These are phyloP conservation scores for Suhomyces atakaporum DNA, from an alignment of 1,139 yeast genomes.

Conservation along the genomic window DNA sequence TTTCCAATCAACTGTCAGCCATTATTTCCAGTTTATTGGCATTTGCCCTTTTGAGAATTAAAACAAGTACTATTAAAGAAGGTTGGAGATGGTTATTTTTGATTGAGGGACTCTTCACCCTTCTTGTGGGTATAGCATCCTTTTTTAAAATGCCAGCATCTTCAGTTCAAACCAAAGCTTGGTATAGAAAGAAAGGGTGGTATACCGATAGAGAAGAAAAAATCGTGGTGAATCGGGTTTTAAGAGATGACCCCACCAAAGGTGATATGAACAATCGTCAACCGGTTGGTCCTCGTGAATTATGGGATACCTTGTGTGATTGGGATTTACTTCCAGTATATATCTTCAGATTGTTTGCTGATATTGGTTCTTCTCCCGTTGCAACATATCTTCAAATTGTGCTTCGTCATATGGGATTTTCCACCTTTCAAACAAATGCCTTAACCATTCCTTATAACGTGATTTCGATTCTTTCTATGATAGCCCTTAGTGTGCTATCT, in stretches of 20 bases:
- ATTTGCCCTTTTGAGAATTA: slow-evolving; percentile 45
- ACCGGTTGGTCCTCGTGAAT: slow-evolving; percentile 43
- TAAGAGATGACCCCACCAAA: slow-evolving; percentile 69
- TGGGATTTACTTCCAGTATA: slow-evolving; percentile 60
- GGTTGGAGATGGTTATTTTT: slow-evolving; percentile 73
- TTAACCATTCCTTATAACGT: slow-evolving; percentile 54
- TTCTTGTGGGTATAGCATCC: slow-evolving; percentile 53
- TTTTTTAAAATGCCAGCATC: slow-evolving; percentile 63
- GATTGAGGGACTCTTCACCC: slow-evolving; percentile 61
- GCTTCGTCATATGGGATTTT: slow-evolving; percentile 55
- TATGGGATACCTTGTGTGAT: slow-evolving; percentile 48
- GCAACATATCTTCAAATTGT: slow-evolving; percentile 53
- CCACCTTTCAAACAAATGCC: slow-evolving; percentile 55
- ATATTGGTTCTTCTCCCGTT: slow-evolving; percentile 45
- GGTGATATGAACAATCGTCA: slow-evolving; percentile 71
- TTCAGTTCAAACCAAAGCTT: slow-evolving; percentile 54
- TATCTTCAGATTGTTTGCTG: slow-evolving; percentile 49
- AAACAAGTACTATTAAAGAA: slow-evolving; percentile 36
- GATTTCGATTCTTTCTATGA: slow-evolving; percentile 38
- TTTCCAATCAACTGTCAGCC: slow-evolving; percentile 39
- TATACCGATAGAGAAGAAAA: slow-evolving; percentile 62
- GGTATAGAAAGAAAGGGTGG: slow-evolving; percentile 61
- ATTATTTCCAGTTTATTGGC: slow-evolving; percentile 47
- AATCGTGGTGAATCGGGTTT: slow-evolving; percentile 60
- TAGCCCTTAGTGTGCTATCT: slow-evolving; percentile 41